These are phyloP conservation scores for Coleophoma crateriformis DNA, from an alignment of 2,329 filamentous ascomycete species.

Conservation along the genomic window DNA sequence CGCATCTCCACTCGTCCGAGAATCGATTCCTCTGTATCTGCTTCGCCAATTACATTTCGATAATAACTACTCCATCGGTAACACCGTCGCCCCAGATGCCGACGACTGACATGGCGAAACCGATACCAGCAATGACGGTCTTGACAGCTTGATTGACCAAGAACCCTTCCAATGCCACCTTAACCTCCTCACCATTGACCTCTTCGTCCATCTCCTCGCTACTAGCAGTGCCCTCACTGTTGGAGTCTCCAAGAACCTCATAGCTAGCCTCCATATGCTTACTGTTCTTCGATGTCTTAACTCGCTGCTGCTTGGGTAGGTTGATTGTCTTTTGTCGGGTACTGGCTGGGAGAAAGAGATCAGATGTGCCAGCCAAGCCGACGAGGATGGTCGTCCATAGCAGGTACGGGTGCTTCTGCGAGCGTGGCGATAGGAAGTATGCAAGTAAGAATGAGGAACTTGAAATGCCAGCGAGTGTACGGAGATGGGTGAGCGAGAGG, in stretches of 20 bases:
- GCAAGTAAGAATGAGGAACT: constrained; percentile 70
- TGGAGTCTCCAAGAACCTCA: constrained; percentile 56
- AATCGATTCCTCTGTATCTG: neutral
- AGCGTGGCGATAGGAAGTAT: constrained; percentile 69
- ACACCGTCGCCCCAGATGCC: constrained; percentile 63
- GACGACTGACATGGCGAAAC: constrained; percentile 55
- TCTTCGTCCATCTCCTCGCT: constrained; percentile 41
- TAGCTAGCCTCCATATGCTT: constrained; percentile 62
- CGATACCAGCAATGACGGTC: constrained; percentile 47
- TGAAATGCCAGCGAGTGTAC: constrained; percentile 63
- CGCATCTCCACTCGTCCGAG: neutral
- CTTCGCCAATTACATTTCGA: constrained; percentile 16
- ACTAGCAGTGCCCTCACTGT: constrained; percentile 35
- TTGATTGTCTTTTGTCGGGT: constrained; percentile 3
- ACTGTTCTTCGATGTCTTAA: constrained; percentile 22
- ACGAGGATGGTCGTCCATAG: constrained; percentile 75
- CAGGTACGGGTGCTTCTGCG: constrained; percentile 80
- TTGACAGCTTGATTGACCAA: constrained; percentile 47
- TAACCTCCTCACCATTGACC: constrained; percentile 58
- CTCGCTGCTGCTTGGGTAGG: constrained; percentile 17
- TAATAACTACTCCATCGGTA: constrained; percentile 16
- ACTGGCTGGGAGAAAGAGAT: constrained; percentile 15
- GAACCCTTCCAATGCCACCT: constrained; percentile 49
- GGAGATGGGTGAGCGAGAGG: constrained; percentile 59
- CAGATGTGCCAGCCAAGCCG: constrained; percentile 41